Evolutionary conservation across 805 yeast species (phyloP), one percentile per base, ranked within the genome.

Genomic region (Wickerhamiella nectarea): DNA sequence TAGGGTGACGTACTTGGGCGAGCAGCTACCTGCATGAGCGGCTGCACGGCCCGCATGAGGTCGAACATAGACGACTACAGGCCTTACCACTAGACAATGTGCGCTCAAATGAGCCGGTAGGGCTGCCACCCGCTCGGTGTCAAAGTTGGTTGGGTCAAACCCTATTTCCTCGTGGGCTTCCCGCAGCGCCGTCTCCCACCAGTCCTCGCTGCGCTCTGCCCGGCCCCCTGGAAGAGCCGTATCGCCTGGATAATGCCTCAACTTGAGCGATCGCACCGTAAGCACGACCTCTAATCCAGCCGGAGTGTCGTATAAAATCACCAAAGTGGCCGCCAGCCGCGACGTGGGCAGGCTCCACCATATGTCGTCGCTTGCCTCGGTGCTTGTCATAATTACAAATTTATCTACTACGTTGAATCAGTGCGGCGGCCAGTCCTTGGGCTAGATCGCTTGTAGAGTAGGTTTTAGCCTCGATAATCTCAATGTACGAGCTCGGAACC

Each of bases 401-500:
- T 20, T 35, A 35, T 18, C 6, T 10, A 2, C 17, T 12, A 21
- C 42, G 43, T 36, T 44, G 38, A 21, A 38, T 44, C n/a, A 44
- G 33, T 2, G 47, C 47, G 11, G 35, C 44, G 4, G 58, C 58
- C 10, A 54, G 48, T 0, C 53, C 55, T 8, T 36, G 36, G 3
- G 57, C 58, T 6, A 53, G 46, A 15, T 45, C 44, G 43, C 11
- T 26, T 35, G 34, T 31, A 31, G 17, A 34, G 31, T n/a, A 24
- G 39, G 19, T 43, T 45, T n/a, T 40, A 4, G 46, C 31, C 14
- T 41, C 35, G 12, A 41, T 38, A 34, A 59, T 58, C 48, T 67
- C 76, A 55, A 89, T 75, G 58, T 87, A 91, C 14, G 87, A 81
- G 19, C 91, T 79, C 9, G 98, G 98, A 9, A 91, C 89, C 98